Percentiles rank a stretch among this genome's conserved stretches.
These are phyloP conservation scores for Penicillium capsulatum DNA, from an alignment of 2,329 filamentous ascomycete species.

Conservation along the genomic window DNA sequence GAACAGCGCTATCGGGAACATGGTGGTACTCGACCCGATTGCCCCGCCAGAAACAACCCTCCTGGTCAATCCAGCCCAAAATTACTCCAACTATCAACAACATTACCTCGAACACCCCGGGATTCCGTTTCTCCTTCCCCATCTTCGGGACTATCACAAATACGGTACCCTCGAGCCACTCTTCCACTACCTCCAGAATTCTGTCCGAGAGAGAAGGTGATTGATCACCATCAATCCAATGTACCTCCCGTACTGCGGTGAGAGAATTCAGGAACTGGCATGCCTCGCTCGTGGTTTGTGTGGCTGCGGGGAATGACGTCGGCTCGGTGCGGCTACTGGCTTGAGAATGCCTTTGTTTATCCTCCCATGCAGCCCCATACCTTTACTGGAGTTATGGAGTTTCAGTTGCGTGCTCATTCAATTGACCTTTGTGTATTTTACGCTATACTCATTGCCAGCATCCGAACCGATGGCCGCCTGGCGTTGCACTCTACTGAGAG, in stretches of 20 bases:
- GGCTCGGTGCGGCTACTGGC: neutral
- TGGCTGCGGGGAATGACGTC: constrained; percentile 14
- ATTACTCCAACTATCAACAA: constrained; percentile 35
- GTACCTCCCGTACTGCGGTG: constrained; percentile 1
- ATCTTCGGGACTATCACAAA: constrained; percentile 33
- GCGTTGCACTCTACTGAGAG: too few species aligned
- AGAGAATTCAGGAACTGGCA: constrained; percentile 2
- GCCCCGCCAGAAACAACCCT: constrained; percentile 22
- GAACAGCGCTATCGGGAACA: constrained; percentile 12
- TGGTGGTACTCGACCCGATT: constrained; percentile 23
- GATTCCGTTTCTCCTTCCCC: constrained; percentile 38
- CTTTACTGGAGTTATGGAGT: neutral
- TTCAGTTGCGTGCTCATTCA: neutral
- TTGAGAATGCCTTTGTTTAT: constrained; percentile 1
- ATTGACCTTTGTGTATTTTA: constrained; percentile 1
- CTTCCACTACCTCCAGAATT: constrained; percentile 23
- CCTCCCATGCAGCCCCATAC: neutral
- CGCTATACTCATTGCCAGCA: constrained; percentile 20
- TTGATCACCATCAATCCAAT: constrained; percentile 5
- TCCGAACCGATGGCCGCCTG: constrained; percentile 15
- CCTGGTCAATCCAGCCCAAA: constrained; percentile 30
- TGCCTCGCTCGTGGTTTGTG: constrained; percentile 9
- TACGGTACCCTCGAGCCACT: constrained; percentile 29
- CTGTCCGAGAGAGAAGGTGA: constrained; percentile 1
- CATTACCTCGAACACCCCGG: constrained; percentile 32